Percentiles rank a stretch among this genome's conserved stretches.
Conservation (phyloP, 345 rosid genomes). For the Combretum micranthum region DNA sequence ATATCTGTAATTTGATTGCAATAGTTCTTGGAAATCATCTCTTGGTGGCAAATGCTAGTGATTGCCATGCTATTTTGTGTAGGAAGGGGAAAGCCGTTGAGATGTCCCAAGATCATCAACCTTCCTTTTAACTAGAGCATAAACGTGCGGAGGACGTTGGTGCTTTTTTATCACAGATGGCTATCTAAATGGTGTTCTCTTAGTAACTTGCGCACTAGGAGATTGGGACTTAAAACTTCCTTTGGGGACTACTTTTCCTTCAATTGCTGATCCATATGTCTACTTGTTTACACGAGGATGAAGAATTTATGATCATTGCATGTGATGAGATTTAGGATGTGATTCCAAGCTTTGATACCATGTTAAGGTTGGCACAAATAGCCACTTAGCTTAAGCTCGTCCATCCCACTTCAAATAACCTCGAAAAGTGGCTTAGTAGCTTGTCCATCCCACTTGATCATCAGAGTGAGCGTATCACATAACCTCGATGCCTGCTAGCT, state of each 20-base stretch:
- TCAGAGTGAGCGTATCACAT: too few species aligned
- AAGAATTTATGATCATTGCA: constrained; percentile 77
- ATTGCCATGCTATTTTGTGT: constrained; percentile 80
- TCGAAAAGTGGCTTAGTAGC: too few species aligned
- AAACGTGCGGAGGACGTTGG: constrained; percentile 58
- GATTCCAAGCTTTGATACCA: too few species aligned
- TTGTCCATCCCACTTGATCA: too few species aligned
- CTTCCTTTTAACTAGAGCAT: constrained; percentile 52
- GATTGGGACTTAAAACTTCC: constrained; percentile 85
- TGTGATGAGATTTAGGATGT: constrained; percentile 94
- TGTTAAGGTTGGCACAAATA: too few species aligned
- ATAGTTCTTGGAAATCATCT: constrained; percentile 60
- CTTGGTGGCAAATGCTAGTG: constrained; percentile 78
- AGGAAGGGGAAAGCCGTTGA: constrained; percentile 64
- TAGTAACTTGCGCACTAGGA: constrained; percentile 81
- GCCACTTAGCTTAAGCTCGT: too few species aligned
- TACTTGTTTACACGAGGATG: constrained; percentile 51
- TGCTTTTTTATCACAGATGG: constrained; percentile 37
- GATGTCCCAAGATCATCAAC: constrained; percentile 82
- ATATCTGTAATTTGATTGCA: too few species aligned
- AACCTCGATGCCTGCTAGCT: too few species aligned
- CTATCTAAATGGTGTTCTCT: constrained; percentile 48
- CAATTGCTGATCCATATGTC: constrained; percentile 82
- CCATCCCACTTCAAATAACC: too few species aligned
- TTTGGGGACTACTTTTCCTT: constrained; percentile 51